Evolutionary conservation across 768 basidiomycete species (phyloP), one percentile per base, ranked within the genome.

Genomic region (Termitomyces sp.): DNA sequence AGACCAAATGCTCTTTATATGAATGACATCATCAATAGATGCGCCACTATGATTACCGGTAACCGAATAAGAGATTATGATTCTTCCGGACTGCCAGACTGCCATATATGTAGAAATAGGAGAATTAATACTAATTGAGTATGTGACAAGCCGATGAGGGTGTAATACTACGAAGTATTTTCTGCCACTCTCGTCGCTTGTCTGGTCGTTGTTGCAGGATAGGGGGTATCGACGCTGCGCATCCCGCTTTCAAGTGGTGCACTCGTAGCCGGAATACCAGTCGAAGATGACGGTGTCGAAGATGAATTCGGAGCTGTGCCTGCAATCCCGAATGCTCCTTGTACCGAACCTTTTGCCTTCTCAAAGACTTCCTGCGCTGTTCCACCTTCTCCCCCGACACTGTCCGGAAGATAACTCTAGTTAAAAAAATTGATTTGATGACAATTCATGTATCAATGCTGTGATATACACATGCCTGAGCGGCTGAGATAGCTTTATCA

Each of bases 191-290:
- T 3, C 15, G 37, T 51, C n/a, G 26, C 38, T 30, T 51, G 38
- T 2, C 38, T 28, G 10, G 50, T 41, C 21, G 26, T 51, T 19
- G 38, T 51, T 23, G 11, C 2, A 17, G 38, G 50, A 4, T 40
- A 38, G 4, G 23, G 50, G 10, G 8, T 38, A 3, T 28, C n/a
- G 10, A 50, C 63, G 5, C 67, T 65, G 54, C 74, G 67, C 1
- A 67, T 54, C 1, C 72, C 75, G 41, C 70, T 76, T 67, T 80
- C 74, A 19, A 78, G 62, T 0, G 74, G 73, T 10, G 75, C 73
- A 23, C 67, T 75, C 3, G 70, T 73, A 1, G 76, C 64, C 10
- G 75, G 73, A 15, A 75, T 64, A 50, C 64, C 64, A 5, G 61
- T 61, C 8, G 62, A 60, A 21, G 62, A 61, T 19, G 63, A 63